Base-by-base conservation (phyloP, 2,329 filamentous ascomycete species). In the Leptographium procerum region DNA sequence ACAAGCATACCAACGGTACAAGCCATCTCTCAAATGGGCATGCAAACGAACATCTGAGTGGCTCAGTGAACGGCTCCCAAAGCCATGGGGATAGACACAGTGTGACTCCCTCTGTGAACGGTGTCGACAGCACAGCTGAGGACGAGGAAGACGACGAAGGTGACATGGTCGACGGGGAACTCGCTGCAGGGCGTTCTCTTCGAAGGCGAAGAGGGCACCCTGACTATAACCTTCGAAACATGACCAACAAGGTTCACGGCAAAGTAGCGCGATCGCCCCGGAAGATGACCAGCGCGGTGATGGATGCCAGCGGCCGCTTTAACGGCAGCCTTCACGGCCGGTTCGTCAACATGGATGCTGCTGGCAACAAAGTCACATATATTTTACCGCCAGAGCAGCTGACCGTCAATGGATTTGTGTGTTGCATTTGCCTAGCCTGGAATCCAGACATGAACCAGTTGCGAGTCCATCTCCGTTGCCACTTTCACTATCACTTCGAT, bases 221-320 rank as follows among this genome's bases (percentile, higher is more conserved):
- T 60, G 74, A 75, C 26, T 85, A 85, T 65, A 85, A 85, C 62
- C 68, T 85, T 43, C 84, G 83, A 65, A 71, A 77, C 14, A 69
- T 85, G 19, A 84, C 77, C 66, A 79, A 81, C 63, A 78, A 80
- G 63, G 79, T 80, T 7, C 75, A 80, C 56, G 80, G 81, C 4
- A 79, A 74, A 63, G 76, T 77, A 50, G 66, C 67, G 22, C 74
- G 73, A 61, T 78, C 33, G 28, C 31, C 55, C 19, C 56, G 56
- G 3, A 58, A 53, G 56, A 43, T 22, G 4, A 26, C 14, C 24
- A 34, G 31, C 13, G 36, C 19, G 3, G 19, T 47, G 2, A 24
- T 56, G 4, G 31, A 58, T 3, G 26, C 40, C 28, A 65, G 65
- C 16, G 26, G 22, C 33, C 2, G 28, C 31, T 28, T 29, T 16